Evolutionary conservation across 1,139 yeast species (phyloP), one percentile per base, ranked within the genome.

Genomic region (Pichia inconspicua): DNA sequence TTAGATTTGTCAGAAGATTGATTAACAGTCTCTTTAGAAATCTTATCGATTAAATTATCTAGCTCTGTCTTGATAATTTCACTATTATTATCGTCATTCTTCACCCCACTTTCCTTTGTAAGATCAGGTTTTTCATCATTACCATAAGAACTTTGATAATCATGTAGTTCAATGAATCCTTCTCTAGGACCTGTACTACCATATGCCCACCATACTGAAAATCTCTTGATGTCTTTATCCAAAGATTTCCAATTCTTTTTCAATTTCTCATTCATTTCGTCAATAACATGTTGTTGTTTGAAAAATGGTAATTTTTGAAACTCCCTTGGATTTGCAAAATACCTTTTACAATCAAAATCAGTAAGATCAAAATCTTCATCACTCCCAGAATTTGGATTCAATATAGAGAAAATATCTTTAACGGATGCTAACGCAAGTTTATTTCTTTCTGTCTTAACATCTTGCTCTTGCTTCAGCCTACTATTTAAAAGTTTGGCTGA

Each of bases 151-250:
- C 70, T 66, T 25, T 64, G 68, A 43, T 58, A 55, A 1, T 68
- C 64, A 41, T 65, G 65, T 69, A 82, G 67, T 49, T 66, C 66
- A 11, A 63, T 60, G 52, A 80, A 77, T 15, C 77, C 74, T 48
- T 78, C 83, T 52, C 87, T 69, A 1, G 74, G 77, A 0, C 84
- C 87, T 75, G 83, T 78, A 52, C 80, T 69, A 2, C 85, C 86
- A 61, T 79, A 81, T 0, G 80, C 73, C 41, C 80, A 73, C 64
- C 71, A 80, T 58, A 78, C 78, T 1, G 78, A 73, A 56, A 79
- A 68, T 50, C 70, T 61, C 56, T 80, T 80, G 43, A 73, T 75
- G 43, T 73, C 68, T 19, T 51, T 47, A 8, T 72, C 64, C 48
- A 80, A 59, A 43, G 68, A 67, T 8, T 61, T 61, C 87, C 87